Base-by-base conservation (phyloP, 108 stramenopile genomes). In the Nannochloropsis salina region DNA sequence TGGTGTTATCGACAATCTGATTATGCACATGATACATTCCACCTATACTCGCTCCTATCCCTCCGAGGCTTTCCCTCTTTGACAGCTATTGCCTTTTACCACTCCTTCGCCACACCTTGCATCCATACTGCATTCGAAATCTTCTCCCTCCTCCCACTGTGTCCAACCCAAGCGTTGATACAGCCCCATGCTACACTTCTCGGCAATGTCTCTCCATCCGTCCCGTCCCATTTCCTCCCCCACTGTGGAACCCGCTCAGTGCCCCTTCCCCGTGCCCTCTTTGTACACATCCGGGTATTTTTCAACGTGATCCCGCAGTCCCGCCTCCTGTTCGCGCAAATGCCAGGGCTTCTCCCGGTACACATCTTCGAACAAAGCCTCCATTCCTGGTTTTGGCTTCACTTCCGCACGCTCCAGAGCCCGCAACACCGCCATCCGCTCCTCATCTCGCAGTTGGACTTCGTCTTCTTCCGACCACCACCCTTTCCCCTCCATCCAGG, bases 311-410 rank as follows among this genome's bases (percentile, higher is more conserved):
- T 83, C 84, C 42, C 82, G 80, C 40, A 93, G 92, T 85, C 91
- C 93, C 5, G 83, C 86, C 89, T 95, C 93, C 88, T 99, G 97
- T 81, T 92, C 88, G 47, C 91, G 81, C 47, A 99, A 86, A 86
- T 98, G 94, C 9, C 84, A 90, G 18, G 99, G 97, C 87, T 94
- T 93, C 80, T 95, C 94, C 20, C 93, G 61, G 91, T 98, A 99
- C 8, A 99, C 98, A 85, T 99, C 99, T 12, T 92, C 91, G 85
- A 99, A 99, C 84, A 99, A 91, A 12, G 91, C 91, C 45, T 88
- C 85, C 41, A 97, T 15, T 9, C 92, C 86, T 10, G 98, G 97
- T 45, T 87, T 89, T 8, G 92, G 90, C 82, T 94, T 95, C 42
- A 88, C 86, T 91, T 99, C 99, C 1, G 99, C 96, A 6, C 82